Base-by-base conservation (phyloP, 192 early-diverging fungal species). In the Chytriomyces confervae region DNA sequence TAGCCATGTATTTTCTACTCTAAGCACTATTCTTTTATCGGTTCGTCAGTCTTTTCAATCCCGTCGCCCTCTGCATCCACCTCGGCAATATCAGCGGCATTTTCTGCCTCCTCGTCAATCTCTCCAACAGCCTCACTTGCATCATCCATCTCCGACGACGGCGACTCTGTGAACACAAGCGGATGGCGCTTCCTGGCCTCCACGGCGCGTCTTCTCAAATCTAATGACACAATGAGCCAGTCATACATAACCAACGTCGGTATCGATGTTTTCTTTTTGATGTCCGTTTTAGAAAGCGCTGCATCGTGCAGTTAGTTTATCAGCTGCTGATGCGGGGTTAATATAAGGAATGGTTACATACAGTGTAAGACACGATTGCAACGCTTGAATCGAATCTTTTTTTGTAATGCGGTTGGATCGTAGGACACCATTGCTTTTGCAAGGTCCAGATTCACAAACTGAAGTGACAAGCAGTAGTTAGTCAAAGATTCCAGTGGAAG, bases 371-470 rank as follows among this genome's bases (percentile, higher is more conserved):
- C 80, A 53, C 69, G 50, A 69, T 88, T 84, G 61, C 86, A 80
- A 1, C 86, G 69, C 43, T 76, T 75, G 72, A 89, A 85, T 23
- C 85, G 74, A 47, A 78, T 77, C 64, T 86, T 86, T 74, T 89
- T 91, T 53, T 89, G 86, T 0, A 85, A 46, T 0, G 84, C 86
- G 3, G 88, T 91, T 43, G 88, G 86, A 61, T 91, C 88, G 78
- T 85, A 91, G 23, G 74, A 77, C 23, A 85, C 71, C 85, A 89
- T 87, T 36, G 72, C 62, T 65, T 87, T 85, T 7, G 88, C 64
- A 11, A 91, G 73, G 29, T 88, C 85, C 70, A 72, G 53, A 75
- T 85, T 91, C 18, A 90, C 68, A 24, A 84, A 78, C 84, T 84
- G 57, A 1, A 53, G 23, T n/a, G 13, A 44, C 20, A 57, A 13